Base-by-base conservation (phyloP, 2,329 filamentous ascomycete genomes). In the Sarocladium oryzae region DNA sequence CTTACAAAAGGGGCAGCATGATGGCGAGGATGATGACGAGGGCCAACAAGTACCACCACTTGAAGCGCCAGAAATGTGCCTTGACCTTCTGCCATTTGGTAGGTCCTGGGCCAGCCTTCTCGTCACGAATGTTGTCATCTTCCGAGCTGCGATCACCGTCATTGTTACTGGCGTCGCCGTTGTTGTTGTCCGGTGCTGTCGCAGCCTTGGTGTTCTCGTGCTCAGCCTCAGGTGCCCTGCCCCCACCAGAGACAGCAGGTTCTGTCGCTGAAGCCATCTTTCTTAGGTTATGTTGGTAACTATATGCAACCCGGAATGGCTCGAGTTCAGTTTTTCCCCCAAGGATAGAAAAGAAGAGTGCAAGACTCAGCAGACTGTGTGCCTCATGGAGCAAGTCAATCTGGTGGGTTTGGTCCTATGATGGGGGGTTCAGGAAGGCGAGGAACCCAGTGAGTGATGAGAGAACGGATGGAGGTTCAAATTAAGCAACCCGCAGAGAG, bases 21-120 rank as follows among this genome's bases (percentile, higher is more conserved):
- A 72, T 71, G n/a, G 67, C 67, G 4, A 69, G 58, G 13, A 71
- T 62, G 32, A 71, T 60, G 35, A 70, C 55, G 16, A 59, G 52
- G 16, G 56, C 65, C 46, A 68, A 60, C 24, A 68, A 37, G 54
- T 72, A 71, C 57, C 66, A 62, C 61, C 67, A 69, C 63, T 69
- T 71, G 52, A 71, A 74, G 26, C 66, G 62, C n/a, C 61, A 58
- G 52, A 66, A 71, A 57, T 76, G 74, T 1, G 59, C 58, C 52
- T 67, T 71, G 45, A 57, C 15, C 53, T 69, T 72, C 52, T 74
- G 61, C 53, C 60, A 63, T 55, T 67, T 63, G 11, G 56, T 52
- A 51, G 37, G 2, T 21, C 13, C 43, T 49, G 53, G 40, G 15
- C 21, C 20, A 45, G 43, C 26, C 43, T 48, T 30, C 43, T 48